A percentile compares a stretch with the other conserved stretches of the same genome.
Conservation (phyloP, 2,329 filamentous ascomycete genomes). For the Verticillium alfalfae region DNA sequence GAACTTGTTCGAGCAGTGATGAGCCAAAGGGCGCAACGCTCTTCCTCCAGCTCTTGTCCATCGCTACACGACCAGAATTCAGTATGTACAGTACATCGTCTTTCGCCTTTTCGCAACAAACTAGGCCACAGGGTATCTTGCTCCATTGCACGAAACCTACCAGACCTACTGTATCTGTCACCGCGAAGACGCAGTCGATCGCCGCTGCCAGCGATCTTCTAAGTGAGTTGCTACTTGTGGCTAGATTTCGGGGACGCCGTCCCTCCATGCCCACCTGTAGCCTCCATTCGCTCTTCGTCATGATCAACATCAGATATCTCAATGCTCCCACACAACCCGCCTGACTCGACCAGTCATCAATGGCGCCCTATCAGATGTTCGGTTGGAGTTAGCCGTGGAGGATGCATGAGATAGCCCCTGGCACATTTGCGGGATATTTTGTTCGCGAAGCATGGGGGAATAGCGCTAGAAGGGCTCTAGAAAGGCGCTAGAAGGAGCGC, state of each 20-base stretch:
- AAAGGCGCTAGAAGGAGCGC: not conserved
- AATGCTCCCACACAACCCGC: too few species aligned
- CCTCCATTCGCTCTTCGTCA: not conserved
- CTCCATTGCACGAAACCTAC: not conserved
- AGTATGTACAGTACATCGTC: too few species aligned
- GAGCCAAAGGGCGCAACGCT: too few species aligned
- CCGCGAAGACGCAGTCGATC: too few species aligned
- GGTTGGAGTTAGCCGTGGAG: not conserved
- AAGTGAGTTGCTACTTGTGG: not conserved
- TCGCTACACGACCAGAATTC: too few species aligned
- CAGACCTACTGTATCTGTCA: too few species aligned
- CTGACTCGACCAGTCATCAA: too few species aligned
- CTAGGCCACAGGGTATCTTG: not conserved
- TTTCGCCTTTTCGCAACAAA: too few species aligned
- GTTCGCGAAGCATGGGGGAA: conserved; percentile 1
- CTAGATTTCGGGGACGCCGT: not conserved
- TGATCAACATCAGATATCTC: not conserved
- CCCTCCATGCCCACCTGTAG: not conserved
- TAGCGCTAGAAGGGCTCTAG: conserved; percentile 6
- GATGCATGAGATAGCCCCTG: not conserved
- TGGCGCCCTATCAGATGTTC: not conserved
- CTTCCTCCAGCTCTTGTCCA: too few species aligned
- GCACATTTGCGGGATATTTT: not conserved
- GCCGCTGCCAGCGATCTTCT: not conserved
- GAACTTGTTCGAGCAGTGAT: too few species aligned